Conservation (phyloP, 306 rosid species). For the Vicia villosa region DNA sequence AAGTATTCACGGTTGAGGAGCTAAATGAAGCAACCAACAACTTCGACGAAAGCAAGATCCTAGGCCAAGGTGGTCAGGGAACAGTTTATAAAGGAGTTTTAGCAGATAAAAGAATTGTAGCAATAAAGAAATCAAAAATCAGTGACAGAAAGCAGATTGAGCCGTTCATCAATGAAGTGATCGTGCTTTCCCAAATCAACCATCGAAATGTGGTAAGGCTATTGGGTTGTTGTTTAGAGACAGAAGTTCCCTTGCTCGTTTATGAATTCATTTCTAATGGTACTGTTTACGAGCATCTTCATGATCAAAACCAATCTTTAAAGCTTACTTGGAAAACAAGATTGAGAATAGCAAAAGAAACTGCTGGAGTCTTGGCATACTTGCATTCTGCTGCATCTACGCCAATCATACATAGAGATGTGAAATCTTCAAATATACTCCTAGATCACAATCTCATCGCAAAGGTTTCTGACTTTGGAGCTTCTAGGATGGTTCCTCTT, state of each 20-base stretch:
- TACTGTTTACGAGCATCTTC: not conserved
- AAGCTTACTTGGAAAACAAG: not conserved
- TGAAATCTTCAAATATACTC: too few species aligned
- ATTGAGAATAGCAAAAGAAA: not conserved
- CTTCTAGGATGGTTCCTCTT: too few species aligned
- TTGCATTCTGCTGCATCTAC: not conserved
- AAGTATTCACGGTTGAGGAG: not conserved
- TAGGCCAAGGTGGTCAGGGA: conserved; percentile 2
- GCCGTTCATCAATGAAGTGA: not conserved
- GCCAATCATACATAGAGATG: not conserved
- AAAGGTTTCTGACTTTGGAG: too few species aligned
- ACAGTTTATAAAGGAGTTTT: not conserved
- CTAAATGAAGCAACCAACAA: not conserved
- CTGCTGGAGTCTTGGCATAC: not conserved
- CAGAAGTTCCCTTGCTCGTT: too few species aligned
- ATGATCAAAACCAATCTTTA: not conserved
- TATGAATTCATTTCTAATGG: too few species aligned
- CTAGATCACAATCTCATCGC: too few species aligned
- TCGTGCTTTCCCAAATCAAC: not conserved
- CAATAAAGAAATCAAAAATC: not conserved
- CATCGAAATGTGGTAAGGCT: too few species aligned
- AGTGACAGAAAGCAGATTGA: not conserved
- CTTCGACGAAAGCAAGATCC: not conserved
- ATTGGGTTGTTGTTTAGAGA: too few species aligned
- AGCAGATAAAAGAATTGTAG: not conserved